phyloP scores from a whole-genome alignment of 495 filamentous ascomycete genomes.

The Talaromyces proteolyticus region DNA sequence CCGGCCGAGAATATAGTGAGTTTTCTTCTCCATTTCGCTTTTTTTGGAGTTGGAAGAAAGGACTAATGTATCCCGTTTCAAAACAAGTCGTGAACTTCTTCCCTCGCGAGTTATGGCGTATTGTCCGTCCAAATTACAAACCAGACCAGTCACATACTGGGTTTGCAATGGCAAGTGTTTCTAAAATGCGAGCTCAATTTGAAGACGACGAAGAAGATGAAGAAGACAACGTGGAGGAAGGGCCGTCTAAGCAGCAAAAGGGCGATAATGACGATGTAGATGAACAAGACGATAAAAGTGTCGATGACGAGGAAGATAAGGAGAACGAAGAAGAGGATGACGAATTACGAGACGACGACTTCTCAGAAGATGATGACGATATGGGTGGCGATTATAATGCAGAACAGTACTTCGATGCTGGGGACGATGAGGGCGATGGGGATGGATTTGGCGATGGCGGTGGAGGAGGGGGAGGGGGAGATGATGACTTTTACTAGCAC shows the following conservation, averaged over 20 bases:
- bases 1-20: conserved; percentile 46
- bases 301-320: conserved; percentile 33
- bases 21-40: not conserved
- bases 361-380: conserved; percentile 50
- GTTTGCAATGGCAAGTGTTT: conserved; percentile 10
- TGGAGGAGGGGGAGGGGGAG: conserved; percentile 31
- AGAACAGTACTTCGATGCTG: conserved; percentile 60
- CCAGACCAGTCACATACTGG: conserved; percentile 29
- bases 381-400: conserved; percentile 59
- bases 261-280: conserved; percentile 26
- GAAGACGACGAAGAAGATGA: conserved; percentile 42
- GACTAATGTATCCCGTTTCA: conserved; percentile 2
- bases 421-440: conserved; percentile 52
- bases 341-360: conserved; percentile 51
- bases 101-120: conserved; percentile 48
- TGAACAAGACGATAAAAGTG: conserved; percentile 27
- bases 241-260: conserved; percentile 17
- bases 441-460: conserved; percentile 44
- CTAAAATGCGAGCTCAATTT: conserved; percentile 32
- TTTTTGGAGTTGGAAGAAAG: not conserved
- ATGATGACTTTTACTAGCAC: conserved; percentile 4
- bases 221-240: conserved; percentile 19
- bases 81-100: conserved; percentile 47
- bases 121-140: conserved; percentile 42
- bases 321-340: conserved; percentile 39